Conservation (phyloP, 306 rosid species). For the Gastrolobium villosum region DNA sequence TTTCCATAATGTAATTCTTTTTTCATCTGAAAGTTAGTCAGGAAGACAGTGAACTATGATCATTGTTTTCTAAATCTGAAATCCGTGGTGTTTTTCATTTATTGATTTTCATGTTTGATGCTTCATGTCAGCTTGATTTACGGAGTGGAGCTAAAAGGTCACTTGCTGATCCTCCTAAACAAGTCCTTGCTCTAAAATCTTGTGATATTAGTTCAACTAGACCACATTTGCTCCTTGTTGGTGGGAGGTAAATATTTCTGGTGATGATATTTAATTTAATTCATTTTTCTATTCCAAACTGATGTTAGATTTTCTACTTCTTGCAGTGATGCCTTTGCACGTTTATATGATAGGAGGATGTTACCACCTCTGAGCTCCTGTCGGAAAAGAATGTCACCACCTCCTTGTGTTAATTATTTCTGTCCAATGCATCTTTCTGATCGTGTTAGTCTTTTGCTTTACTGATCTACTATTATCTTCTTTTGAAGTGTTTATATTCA, state of each 20-base stretch:
- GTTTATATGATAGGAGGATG: constrained; percentile 98
- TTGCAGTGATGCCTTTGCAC: constrained; percentile 96
- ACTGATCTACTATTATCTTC: constrained; percentile 28
- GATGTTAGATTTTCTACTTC: constrained; percentile 46
- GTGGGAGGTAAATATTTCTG: constrained; percentile 84
- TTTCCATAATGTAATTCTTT: constrained; percentile 12
- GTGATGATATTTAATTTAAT: constrained; percentile 28
- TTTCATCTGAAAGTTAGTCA: constrained; percentile 22
- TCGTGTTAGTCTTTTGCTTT: constrained; percentile 67
- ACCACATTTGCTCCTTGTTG: constrained; percentile 96
- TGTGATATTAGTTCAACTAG: constrained; percentile 90
- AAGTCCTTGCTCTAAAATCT: constrained; percentile 85
- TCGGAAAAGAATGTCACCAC: constrained; percentile 78
- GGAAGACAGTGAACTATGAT: constrained; percentile 38
- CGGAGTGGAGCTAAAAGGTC: constrained; percentile 95
- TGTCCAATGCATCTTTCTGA: constrained; percentile 99
- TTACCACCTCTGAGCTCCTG: constrained; percentile 83
- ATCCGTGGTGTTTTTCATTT: constrained; percentile 42
- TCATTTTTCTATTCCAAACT: constrained; percentile 35
- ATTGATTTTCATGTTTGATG: constrained; percentile 52
- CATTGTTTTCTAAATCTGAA: constrained; percentile 34
- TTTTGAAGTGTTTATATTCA: constrained; percentile 27
- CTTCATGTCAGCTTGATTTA: constrained; percentile 88
- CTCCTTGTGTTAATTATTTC: constrained; percentile 94
- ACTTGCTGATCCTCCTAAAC: constrained; percentile 90